Evolutionary conservation across 2,329 filamentous ascomycete species (phyloP), one percentile per base, ranked within the genome.

Genomic region (Gaeumannomyces tritici): DNA sequence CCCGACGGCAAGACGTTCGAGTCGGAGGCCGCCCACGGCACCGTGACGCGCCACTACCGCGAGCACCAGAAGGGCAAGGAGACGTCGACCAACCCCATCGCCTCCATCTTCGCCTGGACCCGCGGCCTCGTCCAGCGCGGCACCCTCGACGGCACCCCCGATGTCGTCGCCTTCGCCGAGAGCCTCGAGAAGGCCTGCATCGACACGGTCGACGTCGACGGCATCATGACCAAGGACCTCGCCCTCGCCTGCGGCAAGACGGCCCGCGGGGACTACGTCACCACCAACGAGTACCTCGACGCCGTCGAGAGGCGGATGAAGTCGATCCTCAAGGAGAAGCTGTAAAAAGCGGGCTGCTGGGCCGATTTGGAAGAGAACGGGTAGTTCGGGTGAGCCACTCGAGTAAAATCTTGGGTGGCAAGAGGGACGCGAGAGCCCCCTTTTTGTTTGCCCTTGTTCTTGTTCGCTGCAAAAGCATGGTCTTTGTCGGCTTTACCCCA

Each of bases 91-190:
- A 98, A 99, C 87, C 95, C 95, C 65, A 98, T 98, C 71, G 95
- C 95, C 66, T 96, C 91, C 74, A 98, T 99, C 81, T 99, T 98
- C 76, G 95, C 95, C 72, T 99, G 95, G 95, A 98, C 95, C 64
- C 89, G 95, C 64, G 95, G 95, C 71, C 86, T 99, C 59, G 80
- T 91, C 69, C 95, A 97, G 84, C 90, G 95, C 71, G 95, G 95
- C 70, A 89, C 91, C 80, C 86, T 99, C 68, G 95, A 99, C 77
- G 80, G 86, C 61, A 97, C 92, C n/a, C 93, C 93, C 33, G 93
- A 97, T 68, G 82, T 99, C 31, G 86, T 96, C 64, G 84, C 90
- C 60, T 99, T 96, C 72, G 95, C 93, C 64, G 90, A 98, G 81
- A 85, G 83, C 72, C 85, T 99, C 62, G 95, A 99, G 84, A 83